A percentile compares a stretch with the other conserved stretches of the same genome.
Conservation (phyloP, 129 eudicot genomes). For the Lonicera japonica region DNA sequence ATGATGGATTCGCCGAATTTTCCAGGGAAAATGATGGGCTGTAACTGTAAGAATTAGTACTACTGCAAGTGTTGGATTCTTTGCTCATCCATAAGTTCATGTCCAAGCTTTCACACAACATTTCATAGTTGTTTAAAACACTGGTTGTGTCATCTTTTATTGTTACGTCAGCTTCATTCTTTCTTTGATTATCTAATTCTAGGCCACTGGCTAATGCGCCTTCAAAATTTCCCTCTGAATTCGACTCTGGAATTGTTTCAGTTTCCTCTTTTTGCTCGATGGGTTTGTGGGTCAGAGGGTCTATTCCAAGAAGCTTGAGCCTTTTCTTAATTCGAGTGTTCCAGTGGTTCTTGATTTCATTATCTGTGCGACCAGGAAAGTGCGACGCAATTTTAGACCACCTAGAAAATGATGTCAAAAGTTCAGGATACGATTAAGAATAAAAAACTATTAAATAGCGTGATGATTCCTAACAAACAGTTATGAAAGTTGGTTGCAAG, state of each 20-base stretch:
- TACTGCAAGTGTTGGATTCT: constrained; percentile 16
- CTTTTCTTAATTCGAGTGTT: constrained; percentile 78
- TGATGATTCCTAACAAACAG: too few relatives aligned
- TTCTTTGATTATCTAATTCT: not conserved
- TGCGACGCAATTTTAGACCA: constrained; percentile 78
- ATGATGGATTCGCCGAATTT: too few relatives aligned
- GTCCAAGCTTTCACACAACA: constrained; percentile 14
- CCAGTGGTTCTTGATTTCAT: constrained; percentile 72
- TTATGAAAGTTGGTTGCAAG: not conserved
- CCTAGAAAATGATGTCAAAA: constrained; percentile 17
- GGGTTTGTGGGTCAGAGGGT: constrained; percentile 46
- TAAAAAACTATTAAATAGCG: too few relatives aligned
- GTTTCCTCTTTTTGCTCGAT: constrained; percentile 28
- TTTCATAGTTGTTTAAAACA: constrained; percentile 10
- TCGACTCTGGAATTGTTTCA: not conserved
- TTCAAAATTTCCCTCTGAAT: constrained; percentile 2
- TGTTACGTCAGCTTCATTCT: constrained; percentile 6
- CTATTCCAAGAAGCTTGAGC: constrained; percentile 47
- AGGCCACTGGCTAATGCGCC: not conserved
- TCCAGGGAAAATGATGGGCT: constrained; percentile 15
- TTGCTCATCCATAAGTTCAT: constrained; percentile 21
- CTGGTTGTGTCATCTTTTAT: constrained; percentile 2
- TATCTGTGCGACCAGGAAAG: constrained; percentile 79
- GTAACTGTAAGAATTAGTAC: constrained; percentile 5
- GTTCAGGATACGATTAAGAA: not conserved